Conservation (phyloP, 2,329 filamentous ascomycete species). For the Calonectria honghensis region DNA sequence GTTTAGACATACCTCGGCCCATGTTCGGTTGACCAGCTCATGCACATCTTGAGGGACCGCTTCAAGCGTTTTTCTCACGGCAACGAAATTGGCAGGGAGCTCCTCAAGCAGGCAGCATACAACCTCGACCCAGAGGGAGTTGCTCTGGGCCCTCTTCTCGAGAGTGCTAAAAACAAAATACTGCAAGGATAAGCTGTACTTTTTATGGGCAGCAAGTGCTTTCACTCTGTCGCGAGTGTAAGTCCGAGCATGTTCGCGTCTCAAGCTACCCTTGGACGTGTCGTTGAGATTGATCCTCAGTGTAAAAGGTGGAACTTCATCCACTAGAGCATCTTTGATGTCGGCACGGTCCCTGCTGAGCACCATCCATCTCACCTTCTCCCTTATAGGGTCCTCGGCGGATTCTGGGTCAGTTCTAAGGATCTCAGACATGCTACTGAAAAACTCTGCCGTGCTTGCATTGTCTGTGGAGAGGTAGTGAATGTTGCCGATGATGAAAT, state of each 20-base stretch:
- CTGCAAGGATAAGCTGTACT: slow-evolving; percentile 30
- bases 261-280: slow-evolving; percentile 32
- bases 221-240: slow-evolving; percentile 32
- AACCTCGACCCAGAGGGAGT: slow-evolving; percentile 35
- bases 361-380: slow-evolving; percentile 60
- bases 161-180: slow-evolving; percentile 36
- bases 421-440: slow-evolving; percentile 11
- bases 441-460: slow-evolving; percentile 21
- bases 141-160: slow-evolving; percentile 37
- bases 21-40: slow-evolving; percentile 31
- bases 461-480: slow-evolving; percentile 61
- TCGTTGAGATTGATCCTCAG: slow-evolving; percentile 39
- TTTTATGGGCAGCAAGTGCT: slow-evolving; percentile 23
- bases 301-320: slow-evolving; percentile 13
- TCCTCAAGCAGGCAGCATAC: slow-evolving; percentile 31
- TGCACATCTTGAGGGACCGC: slow-evolving; percentile 35
- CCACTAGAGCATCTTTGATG: slow-evolving; percentile 33
- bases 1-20: slow-evolving; percentile 33
- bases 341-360: slow-evolving; percentile 57
- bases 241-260: slow-evolving; percentile 29
- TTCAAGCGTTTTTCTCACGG: slow-evolving; percentile 27
- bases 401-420: slow-evolving; percentile 6
- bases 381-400: slow-evolving; percentile 22
- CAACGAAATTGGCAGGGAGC: slow-evolving; percentile 31
- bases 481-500: slow-evolving; percentile 64